Percentiles rank a stretch among this genome's conserved stretches.
These are phyloP conservation scores for Seminavis robusta DNA, from an alignment of 108 stramenopile species.

Conservation along the genomic window DNA sequence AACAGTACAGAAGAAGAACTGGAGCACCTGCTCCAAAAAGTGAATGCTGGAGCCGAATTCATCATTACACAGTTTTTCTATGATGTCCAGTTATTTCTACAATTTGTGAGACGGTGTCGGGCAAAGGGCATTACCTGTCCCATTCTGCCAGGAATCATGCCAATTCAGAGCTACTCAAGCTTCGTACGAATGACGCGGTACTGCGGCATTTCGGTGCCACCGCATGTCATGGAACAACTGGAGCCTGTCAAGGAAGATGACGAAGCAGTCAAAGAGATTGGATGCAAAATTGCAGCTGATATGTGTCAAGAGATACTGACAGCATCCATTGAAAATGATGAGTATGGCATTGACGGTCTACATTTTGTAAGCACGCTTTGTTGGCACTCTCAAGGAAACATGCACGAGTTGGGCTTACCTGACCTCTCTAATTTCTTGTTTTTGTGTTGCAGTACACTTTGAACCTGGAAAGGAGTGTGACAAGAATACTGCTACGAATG, in stretches of 20 bases:
- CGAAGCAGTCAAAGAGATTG: conserved; percentile 90
- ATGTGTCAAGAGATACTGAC: conserved; percentile 71
- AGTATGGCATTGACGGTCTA: conserved; percentile 66
- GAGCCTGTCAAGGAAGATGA: conserved; percentile 84
- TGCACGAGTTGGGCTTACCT: no score
- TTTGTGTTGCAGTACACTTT: no score
- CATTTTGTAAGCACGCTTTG: no score
- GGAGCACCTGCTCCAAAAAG: conserved; percentile 86
- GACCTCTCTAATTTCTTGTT: no score
- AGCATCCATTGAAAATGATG: conserved; percentile 17
- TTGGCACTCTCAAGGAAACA: no score
- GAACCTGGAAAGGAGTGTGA: conserved; percentile 89
- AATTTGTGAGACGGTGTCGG: conserved; percentile 74
- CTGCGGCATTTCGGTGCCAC: conserved; percentile 77
- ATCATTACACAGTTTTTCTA: conserved; percentile 97
- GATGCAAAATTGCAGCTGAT: conserved; percentile 81
- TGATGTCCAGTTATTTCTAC: conserved; percentile 74
- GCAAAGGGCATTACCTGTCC: conserved; percentile 82
- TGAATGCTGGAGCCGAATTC: conserved; percentile 94
- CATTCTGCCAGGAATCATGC: conserved; percentile 94
- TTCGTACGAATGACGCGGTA: conserved; percentile 82
- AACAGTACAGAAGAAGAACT: conserved; percentile 63
- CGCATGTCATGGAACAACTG: conserved; percentile 50
- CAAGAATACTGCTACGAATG: conserved; percentile 62
- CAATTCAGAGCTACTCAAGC: conserved; percentile 86